These are phyloP conservation scores for Alternaria sp. DNA, from an alignment of 2,329 filamentous ascomycete genomes.

Conservation along the genomic window DNA sequence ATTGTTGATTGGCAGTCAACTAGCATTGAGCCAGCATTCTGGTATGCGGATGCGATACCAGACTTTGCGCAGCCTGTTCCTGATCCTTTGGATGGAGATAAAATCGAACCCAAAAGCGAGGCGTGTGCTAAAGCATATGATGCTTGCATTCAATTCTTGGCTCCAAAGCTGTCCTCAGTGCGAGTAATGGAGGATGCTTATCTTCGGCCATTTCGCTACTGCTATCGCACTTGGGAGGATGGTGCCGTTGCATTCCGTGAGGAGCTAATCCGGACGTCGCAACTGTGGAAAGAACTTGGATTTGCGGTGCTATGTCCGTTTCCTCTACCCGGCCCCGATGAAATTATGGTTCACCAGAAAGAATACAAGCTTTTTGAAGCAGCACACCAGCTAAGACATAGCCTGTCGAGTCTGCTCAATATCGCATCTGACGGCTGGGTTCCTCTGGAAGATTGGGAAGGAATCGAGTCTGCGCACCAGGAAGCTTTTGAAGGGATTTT, in stretches of 20 bases:
- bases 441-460: constrained; percentile 48
- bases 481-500: constrained; percentile 46
- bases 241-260: constrained; percentile 52
- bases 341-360: constrained; percentile 39
- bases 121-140: constrained; percentile 49
- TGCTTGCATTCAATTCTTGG: constrained; percentile 40
- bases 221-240: constrained; percentile 54
- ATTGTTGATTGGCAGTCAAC: constrained; percentile 57
- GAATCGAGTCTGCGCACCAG: constrained; percentile 38
- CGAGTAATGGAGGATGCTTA: constrained; percentile 50
- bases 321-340: constrained; percentile 36
- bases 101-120: constrained; percentile 35
- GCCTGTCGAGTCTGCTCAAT: constrained; percentile 44
- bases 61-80: constrained; percentile 50
- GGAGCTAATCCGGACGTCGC: constrained; percentile 54
- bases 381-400: constrained; percentile 42
- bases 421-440: constrained; percentile 51
- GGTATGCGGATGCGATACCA: constrained; percentile 51
- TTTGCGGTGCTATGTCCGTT: constrained; percentile 48
- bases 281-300: constrained; percentile 52
- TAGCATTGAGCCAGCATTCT: constrained; percentile 54
- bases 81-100: constrained; percentile 27
- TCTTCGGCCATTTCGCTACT: constrained; percentile 54
- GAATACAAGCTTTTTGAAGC: constrained; percentile 47
- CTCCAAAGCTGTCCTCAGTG: constrained; percentile 42